These are phyloP conservation scores for Didymella lethalis DNA, from an alignment of 2,329 filamentous ascomycete genomes.

Conservation along the genomic window DNA sequence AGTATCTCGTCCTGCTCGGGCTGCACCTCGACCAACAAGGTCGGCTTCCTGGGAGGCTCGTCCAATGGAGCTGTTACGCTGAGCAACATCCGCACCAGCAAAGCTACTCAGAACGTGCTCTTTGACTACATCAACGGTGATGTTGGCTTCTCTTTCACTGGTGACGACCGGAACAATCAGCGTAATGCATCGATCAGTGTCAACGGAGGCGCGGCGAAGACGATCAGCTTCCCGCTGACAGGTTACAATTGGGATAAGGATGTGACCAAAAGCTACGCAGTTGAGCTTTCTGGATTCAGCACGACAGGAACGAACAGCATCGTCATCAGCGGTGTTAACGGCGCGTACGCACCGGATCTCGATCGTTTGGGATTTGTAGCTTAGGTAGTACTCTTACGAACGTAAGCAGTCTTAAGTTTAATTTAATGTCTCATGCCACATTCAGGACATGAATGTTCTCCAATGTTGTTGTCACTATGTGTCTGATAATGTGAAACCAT, in stretches of 20 bases:
- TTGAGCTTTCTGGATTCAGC: conserved; percentile 29
- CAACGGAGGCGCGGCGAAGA: conserved; percentile 30
- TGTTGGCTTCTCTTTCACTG: conserved; percentile 22
- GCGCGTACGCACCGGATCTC: conserved; percentile 25
- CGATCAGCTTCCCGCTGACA: conserved; percentile 28
- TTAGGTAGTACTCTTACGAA: not conserved
- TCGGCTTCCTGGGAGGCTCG: conserved; percentile 29
- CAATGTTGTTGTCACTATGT: not conserved
- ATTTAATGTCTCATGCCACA: not conserved
- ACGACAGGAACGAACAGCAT: conserved; percentile 29
- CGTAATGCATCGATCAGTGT: conserved; percentile 30
- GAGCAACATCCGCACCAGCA: conserved; percentile 30
- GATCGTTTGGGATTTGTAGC: conserved; percentile 28
- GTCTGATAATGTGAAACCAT: not conserved
- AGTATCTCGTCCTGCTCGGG: conserved; percentile 27
- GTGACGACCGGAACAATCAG: conserved; percentile 29
- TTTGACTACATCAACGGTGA: conserved; percentile 33
- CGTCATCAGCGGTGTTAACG: conserved; percentile 23
- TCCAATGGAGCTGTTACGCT: conserved; percentile 27
- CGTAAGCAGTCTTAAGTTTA: not conserved
- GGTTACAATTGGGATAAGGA: conserved; percentile 32
- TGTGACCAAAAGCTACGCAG: conserved; percentile 25
- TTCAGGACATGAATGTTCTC: not conserved
- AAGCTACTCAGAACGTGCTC: conserved; percentile 25
- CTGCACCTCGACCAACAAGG: conserved; percentile 29